phyloP scores from a whole-genome alignment of 2,329 filamentous ascomycete species.

The Erysiphe pulchra region DNA sequence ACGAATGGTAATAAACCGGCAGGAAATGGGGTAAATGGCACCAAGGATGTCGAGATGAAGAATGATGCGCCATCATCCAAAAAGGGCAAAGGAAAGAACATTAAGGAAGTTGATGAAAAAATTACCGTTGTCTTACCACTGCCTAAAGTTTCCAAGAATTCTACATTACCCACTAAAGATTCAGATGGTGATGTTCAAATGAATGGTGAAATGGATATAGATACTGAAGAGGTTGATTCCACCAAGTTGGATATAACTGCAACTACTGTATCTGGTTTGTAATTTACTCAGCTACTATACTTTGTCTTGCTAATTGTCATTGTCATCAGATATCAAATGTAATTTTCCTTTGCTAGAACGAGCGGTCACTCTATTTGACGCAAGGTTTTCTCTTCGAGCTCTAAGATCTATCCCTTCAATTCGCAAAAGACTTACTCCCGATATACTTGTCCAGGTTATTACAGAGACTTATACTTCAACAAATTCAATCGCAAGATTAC shows the following conservation, averaged over 20 bases:
- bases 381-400: conserved; percentile 80
- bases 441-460: conserved; percentile 59
- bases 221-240: conserved; percentile 15
- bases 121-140: conserved; percentile 63
- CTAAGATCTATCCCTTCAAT: conserved; percentile 87
- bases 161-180: conserved; percentile 29
- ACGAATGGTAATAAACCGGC: conserved; percentile 41
- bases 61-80: conserved; percentile 30
- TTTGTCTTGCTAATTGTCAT: not conserved
- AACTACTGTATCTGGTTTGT: conserved; percentile 33
- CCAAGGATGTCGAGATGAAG: conserved; percentile 47
- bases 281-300: not conserved
- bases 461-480: conserved; percentile 49
- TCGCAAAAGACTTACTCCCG: conserved; percentile 67
- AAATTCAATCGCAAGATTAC: conserved; percentile 35
- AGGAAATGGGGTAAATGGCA: conserved; percentile 32
- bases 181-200: conserved; percentile 46
- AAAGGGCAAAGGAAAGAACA: conserved; percentile 39
- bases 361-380: conserved; percentile 78
- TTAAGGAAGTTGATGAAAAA: conserved; percentile 46
- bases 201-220: conserved; percentile 23
- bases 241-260: conserved; percentile 32
- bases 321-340: conserved; percentile 58
- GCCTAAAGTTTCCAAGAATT: conserved; percentile 35
- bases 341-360: conserved; percentile 83